phyloP scores from a whole-genome alignment of 495 filamentous ascomycete species.

The Tetracladium setigerum region DNA sequence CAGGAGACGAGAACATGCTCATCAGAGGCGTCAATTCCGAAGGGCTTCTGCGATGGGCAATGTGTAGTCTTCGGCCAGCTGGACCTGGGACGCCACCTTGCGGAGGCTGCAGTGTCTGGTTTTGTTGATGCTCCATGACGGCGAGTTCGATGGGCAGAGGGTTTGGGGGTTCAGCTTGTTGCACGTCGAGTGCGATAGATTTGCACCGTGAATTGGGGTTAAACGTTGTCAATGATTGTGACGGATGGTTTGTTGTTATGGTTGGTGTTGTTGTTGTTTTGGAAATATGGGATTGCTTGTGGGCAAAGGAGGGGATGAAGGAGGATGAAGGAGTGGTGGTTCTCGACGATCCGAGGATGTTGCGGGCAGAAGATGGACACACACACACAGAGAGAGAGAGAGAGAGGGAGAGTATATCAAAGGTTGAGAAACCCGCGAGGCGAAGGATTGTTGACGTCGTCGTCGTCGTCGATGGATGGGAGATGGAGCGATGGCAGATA shows the following conservation, averaged over 20 bases:
- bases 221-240: slow-evolving; percentile 21
- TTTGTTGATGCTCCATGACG: slow-evolving; percentile 78
- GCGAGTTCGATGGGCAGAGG: slow-evolving; percentile 12
- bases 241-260: slow-evolving; percentile 2
- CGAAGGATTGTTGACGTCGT: too few relatives aligned
- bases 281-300: slow-evolving; percentile 27
- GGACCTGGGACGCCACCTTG: slow-evolving; percentile 68
- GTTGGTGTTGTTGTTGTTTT: too few relatives aligned
- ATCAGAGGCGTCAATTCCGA: slow-evolving; percentile 97
- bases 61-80: slow-evolving; percentile 85
- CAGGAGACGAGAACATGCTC: slow-evolving; percentile 69
- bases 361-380: slow-evolving; percentile 15
- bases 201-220: slow-evolving; percentile 8
- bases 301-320: slow-evolving; percentile 39
- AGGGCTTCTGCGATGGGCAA: slow-evolving; percentile 93
- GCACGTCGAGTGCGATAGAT: slow-evolving; percentile 44
- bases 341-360: slow-evolving; percentile 30
- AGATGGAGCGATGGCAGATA: neutral
- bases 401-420: slow-evolving; percentile 19
- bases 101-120: slow-evolving; percentile 43
- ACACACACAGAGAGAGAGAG: neutral
- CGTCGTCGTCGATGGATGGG: neutral
- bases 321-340: slow-evolving; percentile 26
- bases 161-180: slow-evolving; percentile 16
- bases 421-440: slow-evolving; percentile 9